phyloP scores from a whole-genome alignment of 2,329 filamentous ascomycete genomes.

The Fusarium denticulatum region DNA sequence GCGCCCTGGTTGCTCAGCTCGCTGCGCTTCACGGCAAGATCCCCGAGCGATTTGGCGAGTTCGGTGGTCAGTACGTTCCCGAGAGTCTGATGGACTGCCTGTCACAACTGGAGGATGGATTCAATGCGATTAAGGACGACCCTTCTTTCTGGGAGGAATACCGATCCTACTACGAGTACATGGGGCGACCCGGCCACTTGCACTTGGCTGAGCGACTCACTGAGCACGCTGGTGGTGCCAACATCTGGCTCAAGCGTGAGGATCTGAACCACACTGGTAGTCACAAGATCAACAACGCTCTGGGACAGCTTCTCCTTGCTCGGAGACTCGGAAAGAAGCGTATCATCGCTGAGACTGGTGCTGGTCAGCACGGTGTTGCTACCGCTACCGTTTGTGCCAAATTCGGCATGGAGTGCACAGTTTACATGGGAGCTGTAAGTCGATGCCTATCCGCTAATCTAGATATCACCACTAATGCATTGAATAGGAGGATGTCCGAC shows the following conservation, averaged over 20 bases:
- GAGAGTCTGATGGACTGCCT: constrained; percentile 98
- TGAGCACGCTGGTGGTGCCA: constrained; percentile 88
- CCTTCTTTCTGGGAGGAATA: constrained; percentile 97
- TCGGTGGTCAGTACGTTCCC: constrained; percentile 96
- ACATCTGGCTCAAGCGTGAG: constrained; percentile 97
- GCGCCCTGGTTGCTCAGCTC: constrained; percentile 81
- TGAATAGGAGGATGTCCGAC: constrained; percentile 84
- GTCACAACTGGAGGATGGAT: constrained; percentile 88
- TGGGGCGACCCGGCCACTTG: constrained; percentile 91
- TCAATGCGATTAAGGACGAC: constrained; percentile 87
- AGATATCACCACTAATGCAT: constrained; percentile 33
- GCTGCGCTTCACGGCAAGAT: constrained; percentile 83
- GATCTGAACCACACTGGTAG: constrained; percentile 97
- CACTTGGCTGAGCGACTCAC: constrained; percentile 91
- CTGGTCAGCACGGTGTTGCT: constrained; percentile 96
- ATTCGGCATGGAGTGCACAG: constrained; percentile 97
- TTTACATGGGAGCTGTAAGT: constrained; percentile 90
- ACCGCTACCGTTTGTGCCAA: constrained; percentile 98
- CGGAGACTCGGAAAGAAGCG: constrained; percentile 89
- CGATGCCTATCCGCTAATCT: background rate
- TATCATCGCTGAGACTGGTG: constrained; percentile 98
- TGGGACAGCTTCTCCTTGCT: constrained; percentile 91
- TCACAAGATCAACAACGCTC: constrained; percentile 99
- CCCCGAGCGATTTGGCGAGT: constrained; percentile 91
- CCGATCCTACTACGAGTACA: constrained; percentile 94